Evolutionary conservation across 257 asterid genomes (phyloP).

Genomic region (Datura wrightii): DNA sequence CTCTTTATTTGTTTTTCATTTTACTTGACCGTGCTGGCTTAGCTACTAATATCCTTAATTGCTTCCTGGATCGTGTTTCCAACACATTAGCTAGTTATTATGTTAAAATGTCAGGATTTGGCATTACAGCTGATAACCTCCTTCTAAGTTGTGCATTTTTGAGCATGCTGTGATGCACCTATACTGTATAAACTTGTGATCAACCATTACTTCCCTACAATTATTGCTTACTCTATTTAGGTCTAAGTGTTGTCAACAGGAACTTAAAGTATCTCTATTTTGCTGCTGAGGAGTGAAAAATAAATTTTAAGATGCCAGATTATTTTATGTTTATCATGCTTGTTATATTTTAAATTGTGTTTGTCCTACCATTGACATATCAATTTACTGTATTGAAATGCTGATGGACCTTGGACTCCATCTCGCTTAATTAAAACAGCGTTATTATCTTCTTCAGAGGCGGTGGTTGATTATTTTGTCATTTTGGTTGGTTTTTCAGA

Average conservation of each 20-base stretch:
- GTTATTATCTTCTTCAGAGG: not conserved
- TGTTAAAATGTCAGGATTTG: slow-evolving; percentile 20
- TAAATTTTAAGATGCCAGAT: not conserved
- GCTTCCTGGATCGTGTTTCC: slow-evolving; percentile 14
- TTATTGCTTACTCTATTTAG: not conserved
- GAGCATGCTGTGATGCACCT: slow-evolving; percentile 11
- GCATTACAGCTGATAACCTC: slow-evolving; percentile 12
- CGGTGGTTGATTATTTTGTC: slow-evolving; percentile 4
- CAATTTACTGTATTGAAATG: slow-evolving; percentile 15
- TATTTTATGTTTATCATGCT: not conserved
- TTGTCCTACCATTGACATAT: not conserved
- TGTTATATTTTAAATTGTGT: not conserved
- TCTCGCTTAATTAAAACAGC: not conserved
- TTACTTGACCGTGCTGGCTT: slow-evolving; percentile 8
- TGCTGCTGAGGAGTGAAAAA: slow-evolving; percentile 7
- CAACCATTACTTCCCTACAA: not conserved
- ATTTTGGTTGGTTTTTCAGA: slow-evolving; percentile 13
- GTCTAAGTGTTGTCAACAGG: slow-evolving; percentile 23
- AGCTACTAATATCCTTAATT: not conserved
- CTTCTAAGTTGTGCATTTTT: not conserved
- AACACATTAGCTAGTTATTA: not conserved
- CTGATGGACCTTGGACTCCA: slow-evolving; percentile 24
- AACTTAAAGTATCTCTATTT: slow-evolving; percentile 11
- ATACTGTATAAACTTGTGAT: not conserved
- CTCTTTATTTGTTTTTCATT: not conserved